Evolutionary conservation across 306 rosid genomes (phyloP).

Genomic region (Ceratonia siliqua): DNA sequence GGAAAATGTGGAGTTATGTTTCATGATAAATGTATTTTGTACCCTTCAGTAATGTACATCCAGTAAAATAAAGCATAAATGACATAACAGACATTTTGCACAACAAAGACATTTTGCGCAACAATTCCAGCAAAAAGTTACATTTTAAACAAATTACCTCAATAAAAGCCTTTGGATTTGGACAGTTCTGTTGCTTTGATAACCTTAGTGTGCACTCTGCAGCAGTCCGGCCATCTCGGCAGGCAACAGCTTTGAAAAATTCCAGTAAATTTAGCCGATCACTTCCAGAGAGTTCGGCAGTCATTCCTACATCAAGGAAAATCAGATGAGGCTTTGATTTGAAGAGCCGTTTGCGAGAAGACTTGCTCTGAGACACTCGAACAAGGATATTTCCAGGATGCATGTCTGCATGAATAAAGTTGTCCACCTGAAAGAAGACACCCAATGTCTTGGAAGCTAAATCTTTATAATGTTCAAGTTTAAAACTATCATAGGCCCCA

Average conservation of each 20-base stretch:
- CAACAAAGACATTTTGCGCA: neutral
- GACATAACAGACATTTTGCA: neutral
- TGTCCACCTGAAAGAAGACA: slow-evolving; percentile 91
- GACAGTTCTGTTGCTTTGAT: slow-evolving; percentile 91
- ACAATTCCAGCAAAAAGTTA: neutral
- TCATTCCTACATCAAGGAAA: slow-evolving; percentile 99
- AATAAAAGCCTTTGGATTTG: slow-evolving; percentile 89
- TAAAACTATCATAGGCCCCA: slow-evolving; percentile 9
- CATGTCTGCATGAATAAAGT: slow-evolving; percentile 99
- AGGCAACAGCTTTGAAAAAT: slow-evolving; percentile 92
- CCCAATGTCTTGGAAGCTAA: slow-evolving; percentile 38
- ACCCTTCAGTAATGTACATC: neutral
- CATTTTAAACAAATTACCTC: slow-evolving; percentile 52
- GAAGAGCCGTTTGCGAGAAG: slow-evolving; percentile 71
- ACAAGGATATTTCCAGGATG: slow-evolving; percentile 99
- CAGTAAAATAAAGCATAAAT: neutral
- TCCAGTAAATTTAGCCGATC: slow-evolving; percentile 87
- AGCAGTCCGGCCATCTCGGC: slow-evolving; percentile 93
- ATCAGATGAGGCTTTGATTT: slow-evolving; percentile 95
- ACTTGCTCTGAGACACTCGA: slow-evolving; percentile 66
- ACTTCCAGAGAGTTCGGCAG: slow-evolving; percentile 92
- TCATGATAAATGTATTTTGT: neutral
- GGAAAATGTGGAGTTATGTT: neutral
- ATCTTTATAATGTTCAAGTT: slow-evolving; percentile 27
- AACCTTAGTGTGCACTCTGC: slow-evolving; percentile 80